Conservation (phyloP, 768 basidiomycete species). For the Tylopilus felleus region DNA sequence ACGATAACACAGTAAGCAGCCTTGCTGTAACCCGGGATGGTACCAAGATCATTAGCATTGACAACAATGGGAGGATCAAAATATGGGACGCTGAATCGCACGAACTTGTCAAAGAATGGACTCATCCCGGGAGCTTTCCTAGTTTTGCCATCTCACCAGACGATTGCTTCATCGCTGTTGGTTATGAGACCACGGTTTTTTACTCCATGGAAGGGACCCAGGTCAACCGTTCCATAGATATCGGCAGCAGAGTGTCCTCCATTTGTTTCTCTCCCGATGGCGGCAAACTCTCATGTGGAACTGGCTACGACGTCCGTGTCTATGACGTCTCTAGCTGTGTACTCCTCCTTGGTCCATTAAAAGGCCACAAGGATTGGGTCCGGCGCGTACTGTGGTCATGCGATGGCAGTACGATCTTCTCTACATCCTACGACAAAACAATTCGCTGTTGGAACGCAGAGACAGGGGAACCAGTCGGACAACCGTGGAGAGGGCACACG, state of each 20-base stretch:
- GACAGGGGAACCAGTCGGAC: slow-evolving; percentile 1
- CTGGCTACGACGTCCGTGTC: background rate
- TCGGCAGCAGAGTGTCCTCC: background rate
- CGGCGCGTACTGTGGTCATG: slow-evolving; percentile 7
- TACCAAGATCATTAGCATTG: background rate
- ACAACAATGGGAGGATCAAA: background rate
- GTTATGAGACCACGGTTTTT: background rate
- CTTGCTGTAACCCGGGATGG: background rate
- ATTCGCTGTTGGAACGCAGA: slow-evolving; percentile 9
- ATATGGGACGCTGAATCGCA: background rate
- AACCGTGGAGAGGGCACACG: slow-evolving; percentile 16
- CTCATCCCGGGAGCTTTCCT: background rate
- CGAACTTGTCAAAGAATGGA: background rate
- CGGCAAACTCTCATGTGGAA: slow-evolving; percentile 1
- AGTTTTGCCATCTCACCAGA: background rate
- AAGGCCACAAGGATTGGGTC: background rate
- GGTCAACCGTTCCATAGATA: background rate
- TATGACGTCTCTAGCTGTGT: background rate
- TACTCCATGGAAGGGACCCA: background rate
- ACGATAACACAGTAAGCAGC: background rate
- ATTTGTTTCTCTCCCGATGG: background rate
- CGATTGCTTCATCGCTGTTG: background rate
- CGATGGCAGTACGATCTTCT: slow-evolving; percentile 12
- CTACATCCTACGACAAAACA: background rate
- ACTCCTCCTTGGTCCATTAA: background rate